Percentiles rank a stretch among this genome's conserved stretches.
phyloP scores from a whole-genome alignment of 371 early-diverging fungal genomes.

The Saksenaea vasiformis region DNA sequence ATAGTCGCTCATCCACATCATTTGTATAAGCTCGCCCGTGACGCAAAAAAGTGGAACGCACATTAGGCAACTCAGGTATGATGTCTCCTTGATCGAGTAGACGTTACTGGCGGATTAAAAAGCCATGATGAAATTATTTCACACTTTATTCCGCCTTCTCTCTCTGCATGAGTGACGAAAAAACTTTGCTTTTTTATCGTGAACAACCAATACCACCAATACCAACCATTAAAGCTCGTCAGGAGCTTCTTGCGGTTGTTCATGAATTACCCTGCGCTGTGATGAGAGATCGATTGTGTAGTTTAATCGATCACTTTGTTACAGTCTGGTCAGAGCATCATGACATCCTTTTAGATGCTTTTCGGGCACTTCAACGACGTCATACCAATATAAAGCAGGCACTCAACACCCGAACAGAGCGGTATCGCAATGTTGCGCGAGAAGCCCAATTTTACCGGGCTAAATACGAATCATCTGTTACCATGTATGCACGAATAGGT shows the following conservation, averaged over 20 bases:
- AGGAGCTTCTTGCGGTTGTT: background rate
- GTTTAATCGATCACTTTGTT: background rate
- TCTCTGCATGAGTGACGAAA: background rate
- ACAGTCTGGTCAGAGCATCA: background rate
- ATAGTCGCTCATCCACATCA: too few relatives aligned
- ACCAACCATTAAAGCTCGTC: background rate
- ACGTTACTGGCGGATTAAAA: background rate
- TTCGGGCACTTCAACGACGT: background rate
- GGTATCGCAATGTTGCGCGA: constrained; percentile 20
- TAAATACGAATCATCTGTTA: constrained; percentile 9
- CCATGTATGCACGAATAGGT: background rate
- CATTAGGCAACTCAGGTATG: background rate
- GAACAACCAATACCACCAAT: background rate
- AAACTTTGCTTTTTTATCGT: background rate
- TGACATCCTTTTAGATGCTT: background rate
- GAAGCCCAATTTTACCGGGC: constrained; percentile 15
- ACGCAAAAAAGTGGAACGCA: background rate
- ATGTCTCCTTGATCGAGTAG: background rate
- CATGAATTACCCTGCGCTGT: background rate
- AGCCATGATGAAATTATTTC: background rate
- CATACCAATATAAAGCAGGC: background rate
- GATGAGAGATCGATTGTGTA: background rate
- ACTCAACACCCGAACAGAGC: background rate
- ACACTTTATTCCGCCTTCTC: background rate
- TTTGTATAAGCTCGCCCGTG: too few relatives aligned